Percentiles rank a stretch among this genome's conserved stretches.
Conservation (phyloP, 192 early-diverging fungal species). For the Borealophlyctis nickersoniae region DNA sequence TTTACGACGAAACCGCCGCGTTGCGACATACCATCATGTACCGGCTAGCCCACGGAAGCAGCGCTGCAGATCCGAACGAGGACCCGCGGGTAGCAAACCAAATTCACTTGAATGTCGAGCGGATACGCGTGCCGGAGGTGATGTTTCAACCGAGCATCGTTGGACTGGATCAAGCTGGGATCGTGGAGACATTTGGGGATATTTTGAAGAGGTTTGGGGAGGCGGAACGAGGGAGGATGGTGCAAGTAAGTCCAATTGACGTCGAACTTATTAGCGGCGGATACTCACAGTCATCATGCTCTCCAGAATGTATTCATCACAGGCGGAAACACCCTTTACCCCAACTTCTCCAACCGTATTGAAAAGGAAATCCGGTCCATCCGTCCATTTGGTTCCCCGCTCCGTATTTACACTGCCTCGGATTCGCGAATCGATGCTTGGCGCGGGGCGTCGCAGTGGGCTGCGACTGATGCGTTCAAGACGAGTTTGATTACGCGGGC, state of each 20-base stretch:
- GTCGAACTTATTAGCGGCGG: too few relatives aligned
- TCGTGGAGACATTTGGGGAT: conserved; percentile 59
- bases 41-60: conserved; percentile 63
- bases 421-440: conserved; percentile 80
- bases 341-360: conserved; percentile 66
- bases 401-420: conserved; percentile 57
- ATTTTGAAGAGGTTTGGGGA: conserved; percentile 24
- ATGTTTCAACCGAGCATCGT: conserved; percentile 85
- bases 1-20: conserved; percentile 58
- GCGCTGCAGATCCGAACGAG: conserved; percentile 41
- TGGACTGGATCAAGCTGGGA: conserved; percentile 85
- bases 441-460: conserved; percentile 79
- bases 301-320: conserved; percentile 70
- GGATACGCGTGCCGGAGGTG: conserved; percentile 81
- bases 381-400: conserved; percentile 53
- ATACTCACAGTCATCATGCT: not conserved
- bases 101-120: conserved; percentile 87
- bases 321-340: conserved; percentile 67
- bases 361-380: conserved; percentile 59
- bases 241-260: conserved; percentile 53
- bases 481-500: conserved; percentile 58
- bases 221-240: conserved; percentile 37
- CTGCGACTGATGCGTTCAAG: conserved; percentile 29
- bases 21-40: conserved; percentile 72
- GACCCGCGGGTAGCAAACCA: conserved; percentile 65